Base-by-base conservation (phyloP, 2,329 filamentous ascomycete genomes). In the Fusarium sp. region DNA sequence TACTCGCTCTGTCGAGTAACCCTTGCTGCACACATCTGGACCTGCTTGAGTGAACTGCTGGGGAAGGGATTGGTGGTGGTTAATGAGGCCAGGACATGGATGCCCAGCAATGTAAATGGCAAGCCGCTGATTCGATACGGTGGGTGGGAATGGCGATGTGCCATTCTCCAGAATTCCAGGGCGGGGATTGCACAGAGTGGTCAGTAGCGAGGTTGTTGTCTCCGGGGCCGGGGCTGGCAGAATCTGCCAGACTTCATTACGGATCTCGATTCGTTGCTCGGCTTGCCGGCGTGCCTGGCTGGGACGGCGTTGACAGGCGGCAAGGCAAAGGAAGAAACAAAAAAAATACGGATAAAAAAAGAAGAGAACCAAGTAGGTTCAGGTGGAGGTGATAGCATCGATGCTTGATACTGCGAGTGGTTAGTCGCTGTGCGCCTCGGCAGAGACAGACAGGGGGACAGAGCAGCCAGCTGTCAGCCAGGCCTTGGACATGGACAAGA, bases 81-180 rank as follows among this genome's bases (percentile, higher is more conserved):
- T 51, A 43, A 59, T 39, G 18, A 57, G 36, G 23, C 48, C 62
- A 58, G 48, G 51, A 36, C 27, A 28, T 53, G 41, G 61, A 60
- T 28, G 44, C 23, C 37, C 18, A 41, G 56, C 30, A 68, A 66
- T 56, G 54, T 47, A 64, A 69, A 65, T 60, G 60, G 31, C 55
- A 52, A 46, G 66, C 46, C 43, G 60, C 73, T 65, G 68, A 67
- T 74, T 73, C 60, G 66, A 65, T 60, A 58, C 41, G 58, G 60
- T 59, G 58, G 46, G 54, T 56, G 63, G 54, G 63, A 62, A 62
- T 60, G 60, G 60, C 54, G 57, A 68, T 68, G 63, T 74, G 56
- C 64, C 60, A 65, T 65, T 75, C 70, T 65, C 53, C 68, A 60
- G 61, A 70, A 68, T 46, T 60, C 47, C 61, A 64, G 57, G 52